Evolutionary conservation across 306 rosid species (phyloP).

Genomic region (Vigna unguiculata): DNA sequence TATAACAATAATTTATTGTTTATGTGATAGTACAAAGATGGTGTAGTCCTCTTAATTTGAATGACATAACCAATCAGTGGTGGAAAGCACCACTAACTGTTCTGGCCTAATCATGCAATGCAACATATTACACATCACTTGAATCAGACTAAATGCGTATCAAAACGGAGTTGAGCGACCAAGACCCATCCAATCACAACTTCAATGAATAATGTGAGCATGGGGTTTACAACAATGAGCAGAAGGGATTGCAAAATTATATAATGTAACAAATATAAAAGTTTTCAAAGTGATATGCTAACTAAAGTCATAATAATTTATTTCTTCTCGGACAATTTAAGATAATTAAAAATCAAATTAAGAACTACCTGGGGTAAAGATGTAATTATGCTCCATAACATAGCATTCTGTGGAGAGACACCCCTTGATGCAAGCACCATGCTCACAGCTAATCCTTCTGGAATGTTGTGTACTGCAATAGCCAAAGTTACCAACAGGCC

Average conservation of each 20-base stretch:
- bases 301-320: conserved; percentile 27
- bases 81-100: conserved; percentile 11
- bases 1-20: conserved; percentile 29
- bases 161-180: conserved; percentile 16
- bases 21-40: conserved; percentile 9
- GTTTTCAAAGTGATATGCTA: conserved; percentile 22
- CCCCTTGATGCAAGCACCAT: conserved; percentile 99
- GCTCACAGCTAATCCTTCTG: conserved; percentile 99
- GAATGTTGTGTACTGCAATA: conserved; percentile 97
- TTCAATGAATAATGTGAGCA: conserved; percentile 1
- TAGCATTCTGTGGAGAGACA: conserved; percentile 97
- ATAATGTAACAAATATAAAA: neutral
- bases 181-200: conserved; percentile 27
- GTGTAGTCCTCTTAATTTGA: neutral
- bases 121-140: conserved; percentile 20
- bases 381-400: conserved; percentile 98
- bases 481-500: conserved; percentile 98
- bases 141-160: conserved; percentile 1
- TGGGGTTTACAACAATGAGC: neutral
- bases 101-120: conserved; percentile 30
- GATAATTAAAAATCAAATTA: conserved; percentile 37
- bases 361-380: conserved; percentile 91
- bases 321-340: conserved; percentile 7
- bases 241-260: conserved; percentile 6
- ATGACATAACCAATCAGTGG: neutral